Evolutionary conservation across 805 yeast genomes (phyloP).

Genomic region (Metschnikowia shivogae): DNA sequence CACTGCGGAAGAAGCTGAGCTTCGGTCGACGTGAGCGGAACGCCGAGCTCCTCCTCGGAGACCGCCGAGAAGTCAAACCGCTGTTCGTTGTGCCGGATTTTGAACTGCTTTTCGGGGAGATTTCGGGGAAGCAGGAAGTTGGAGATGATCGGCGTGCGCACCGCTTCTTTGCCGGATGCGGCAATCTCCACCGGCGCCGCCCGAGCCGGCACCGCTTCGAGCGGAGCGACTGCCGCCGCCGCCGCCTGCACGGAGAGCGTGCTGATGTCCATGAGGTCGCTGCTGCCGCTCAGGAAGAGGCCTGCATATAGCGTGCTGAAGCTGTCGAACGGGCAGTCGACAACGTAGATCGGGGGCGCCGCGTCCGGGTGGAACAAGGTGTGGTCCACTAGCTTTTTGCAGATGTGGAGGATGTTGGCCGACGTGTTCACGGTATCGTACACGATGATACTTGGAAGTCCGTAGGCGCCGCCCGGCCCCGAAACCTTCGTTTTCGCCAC

Average conservation of each 20-base stretch:
- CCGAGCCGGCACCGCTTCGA: not conserved
- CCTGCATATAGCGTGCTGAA: slow-evolving; percentile 24
- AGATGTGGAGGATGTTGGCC: slow-evolving; percentile 42
- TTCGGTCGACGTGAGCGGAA: slow-evolving; percentile 8
- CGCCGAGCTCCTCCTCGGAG: slow-evolving; percentile 8
- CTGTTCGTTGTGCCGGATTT: slow-evolving; percentile 53
- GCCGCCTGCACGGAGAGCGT: slow-evolving; percentile 2
- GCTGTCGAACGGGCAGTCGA: slow-evolving; percentile 40
- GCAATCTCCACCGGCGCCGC: not conserved
- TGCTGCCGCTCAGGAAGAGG: slow-evolving; percentile 21
- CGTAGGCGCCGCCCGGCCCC: slow-evolving; percentile 9
- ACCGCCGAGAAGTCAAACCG: slow-evolving; percentile 15
- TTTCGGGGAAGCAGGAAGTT: slow-evolving; percentile 51
- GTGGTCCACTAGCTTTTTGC: slow-evolving; percentile 44
- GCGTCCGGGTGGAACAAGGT: slow-evolving; percentile 19
- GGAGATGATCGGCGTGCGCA: slow-evolving; percentile 39
- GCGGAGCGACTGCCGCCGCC: not conserved
- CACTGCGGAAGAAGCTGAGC: slow-evolving; percentile 13
- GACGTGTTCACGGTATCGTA: slow-evolving; percentile 47
- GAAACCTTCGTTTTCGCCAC: slow-evolving; percentile 1
- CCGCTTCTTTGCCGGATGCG: not conserved
- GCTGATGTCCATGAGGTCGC: slow-evolving; percentile 10
- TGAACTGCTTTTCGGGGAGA: slow-evolving; percentile 30
- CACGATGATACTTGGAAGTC: slow-evolving; percentile 40
- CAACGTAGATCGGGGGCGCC: slow-evolving; percentile 36